Conservation (phyloP, 1,284 basidiomycete genomes). For the Leccinum solheimii region DNA sequence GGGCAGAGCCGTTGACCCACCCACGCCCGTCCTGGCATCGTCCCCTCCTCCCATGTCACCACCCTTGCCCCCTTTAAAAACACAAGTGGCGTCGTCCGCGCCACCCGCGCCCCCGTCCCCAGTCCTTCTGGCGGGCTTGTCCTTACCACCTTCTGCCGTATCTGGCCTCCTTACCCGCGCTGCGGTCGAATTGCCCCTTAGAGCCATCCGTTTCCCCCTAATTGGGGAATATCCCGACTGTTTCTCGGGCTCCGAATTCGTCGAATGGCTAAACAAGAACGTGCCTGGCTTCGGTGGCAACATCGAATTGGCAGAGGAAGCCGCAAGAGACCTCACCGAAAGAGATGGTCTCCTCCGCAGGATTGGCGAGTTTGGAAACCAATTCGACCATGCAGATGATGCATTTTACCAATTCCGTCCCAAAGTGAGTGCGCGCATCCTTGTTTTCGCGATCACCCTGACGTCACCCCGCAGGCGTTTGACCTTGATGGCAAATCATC, state of each 20-base stretch:
- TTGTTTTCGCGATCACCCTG: not conserved
- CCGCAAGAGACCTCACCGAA: slow-evolving; percentile 75
- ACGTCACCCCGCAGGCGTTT: slow-evolving; percentile 55
- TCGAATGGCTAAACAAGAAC: slow-evolving; percentile 70
- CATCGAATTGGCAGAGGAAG: slow-evolving; percentile 77
- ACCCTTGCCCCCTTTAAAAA: slow-evolving; percentile 47
- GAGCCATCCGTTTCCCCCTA: slow-evolving; percentile 64
- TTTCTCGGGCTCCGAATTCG: slow-evolving; percentile 58
- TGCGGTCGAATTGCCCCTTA: slow-evolving; percentile 60
- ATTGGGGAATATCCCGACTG: slow-evolving; percentile 68
- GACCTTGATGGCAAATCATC: slow-evolving; percentile 50
- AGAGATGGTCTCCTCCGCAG: slow-evolving; percentile 72
- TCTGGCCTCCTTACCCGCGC: slow-evolving; percentile 71
- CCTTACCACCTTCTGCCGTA: slow-evolving; percentile 62
- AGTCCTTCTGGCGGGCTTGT: slow-evolving; percentile 72
- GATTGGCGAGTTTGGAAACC: slow-evolving; percentile 79
- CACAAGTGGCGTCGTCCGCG: slow-evolving; percentile 33
- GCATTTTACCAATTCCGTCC: slow-evolving; percentile 75
- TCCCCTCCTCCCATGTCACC: slow-evolving; percentile 66
- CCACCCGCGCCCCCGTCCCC: slow-evolving; percentile 47
- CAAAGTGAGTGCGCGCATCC: slow-evolving; percentile 48
- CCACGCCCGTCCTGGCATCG: slow-evolving; percentile 39
- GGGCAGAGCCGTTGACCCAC: slow-evolving; percentile 56
- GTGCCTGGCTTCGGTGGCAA: slow-evolving; percentile 70
- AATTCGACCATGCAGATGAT: slow-evolving; percentile 71